These are phyloP conservation scores for Clathrus columnatus DNA, from an alignment of 768 basidiomycete genomes.

Conservation along the genomic window DNA sequence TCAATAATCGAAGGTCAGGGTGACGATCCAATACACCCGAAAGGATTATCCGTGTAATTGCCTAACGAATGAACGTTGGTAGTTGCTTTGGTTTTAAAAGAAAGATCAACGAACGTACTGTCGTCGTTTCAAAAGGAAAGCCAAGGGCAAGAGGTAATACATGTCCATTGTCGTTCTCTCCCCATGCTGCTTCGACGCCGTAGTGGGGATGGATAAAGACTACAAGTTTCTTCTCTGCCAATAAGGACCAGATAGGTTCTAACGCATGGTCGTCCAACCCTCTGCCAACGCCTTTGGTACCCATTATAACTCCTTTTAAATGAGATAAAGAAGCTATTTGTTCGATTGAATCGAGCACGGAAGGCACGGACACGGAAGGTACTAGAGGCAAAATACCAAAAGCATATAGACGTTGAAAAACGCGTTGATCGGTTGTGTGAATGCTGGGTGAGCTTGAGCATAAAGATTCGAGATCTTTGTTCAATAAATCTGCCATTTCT, in stretches of 20 bases:
- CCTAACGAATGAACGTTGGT: slow-evolving; percentile 26
- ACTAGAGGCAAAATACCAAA: slow-evolving; percentile 83
- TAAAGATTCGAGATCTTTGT: slow-evolving; percentile 69
- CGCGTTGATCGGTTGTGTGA: slow-evolving; percentile 19
- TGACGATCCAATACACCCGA: slow-evolving; percentile 74
- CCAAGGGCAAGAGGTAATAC: slow-evolving; percentile 81
- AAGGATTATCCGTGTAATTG: slow-evolving; percentile 72
- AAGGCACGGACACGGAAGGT: slow-evolving; percentile 43
- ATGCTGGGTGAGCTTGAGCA: slow-evolving; percentile 56
- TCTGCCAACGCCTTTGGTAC: slow-evolving; percentile 66
- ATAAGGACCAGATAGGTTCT: slow-evolving; percentile 75
- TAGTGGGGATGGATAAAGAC: slow-evolving; percentile 86
- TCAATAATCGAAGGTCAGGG: slow-evolving; percentile 64
- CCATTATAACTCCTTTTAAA: slow-evolving; percentile 73
- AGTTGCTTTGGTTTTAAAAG: background rate
- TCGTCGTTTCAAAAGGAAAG: slow-evolving; percentile 87
- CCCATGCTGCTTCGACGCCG: slow-evolving; percentile 71
- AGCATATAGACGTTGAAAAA: slow-evolving; percentile 63
- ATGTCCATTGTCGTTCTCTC: slow-evolving; percentile 72
- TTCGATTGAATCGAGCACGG: slow-evolving; percentile 54
- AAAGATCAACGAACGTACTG: slow-evolving; percentile 37
- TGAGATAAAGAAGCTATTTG: slow-evolving; percentile 60
- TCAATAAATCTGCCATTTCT: slow-evolving; percentile 58
- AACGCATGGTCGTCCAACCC: slow-evolving; percentile 75
- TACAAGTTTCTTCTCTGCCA: slow-evolving; percentile 59